These are phyloP conservation scores for Avena atlantica DNA, from an alignment of 176 grass and related monocot species.

Conservation along the genomic window DNA sequence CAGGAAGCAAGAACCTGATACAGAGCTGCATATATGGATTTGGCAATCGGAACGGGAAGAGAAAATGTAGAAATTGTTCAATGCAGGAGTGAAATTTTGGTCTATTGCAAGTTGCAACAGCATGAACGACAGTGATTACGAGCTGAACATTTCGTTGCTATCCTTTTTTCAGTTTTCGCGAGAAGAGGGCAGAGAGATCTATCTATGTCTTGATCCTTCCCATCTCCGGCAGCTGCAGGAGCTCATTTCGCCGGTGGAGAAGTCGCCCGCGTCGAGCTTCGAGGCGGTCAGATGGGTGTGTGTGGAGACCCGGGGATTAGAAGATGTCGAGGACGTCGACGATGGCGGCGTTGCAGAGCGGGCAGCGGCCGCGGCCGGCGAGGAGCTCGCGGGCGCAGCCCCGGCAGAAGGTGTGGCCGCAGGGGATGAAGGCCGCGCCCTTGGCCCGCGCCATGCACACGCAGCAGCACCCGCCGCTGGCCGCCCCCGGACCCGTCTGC, in stretches of 20 bases:
- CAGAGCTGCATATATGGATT: background rate
- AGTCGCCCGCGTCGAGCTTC: background rate
- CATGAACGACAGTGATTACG: background rate
- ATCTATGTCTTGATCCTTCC: slow-evolving; percentile 36
- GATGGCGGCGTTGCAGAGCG: slow-evolving; percentile 90
- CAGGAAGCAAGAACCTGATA: slow-evolving; percentile 1
- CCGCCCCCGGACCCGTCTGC: background rate
- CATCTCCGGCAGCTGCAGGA: slow-evolving; percentile 7
- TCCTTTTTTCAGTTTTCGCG: slow-evolving; percentile 25
- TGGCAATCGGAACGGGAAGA: background rate
- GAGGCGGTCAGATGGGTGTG: background rate
- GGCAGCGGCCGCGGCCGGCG: slow-evolving; percentile 78
- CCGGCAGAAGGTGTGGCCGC: slow-evolving; percentile 94
- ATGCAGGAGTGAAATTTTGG: background rate
- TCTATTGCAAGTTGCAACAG: background rate
- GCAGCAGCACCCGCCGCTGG: slow-evolving; percentile 56
- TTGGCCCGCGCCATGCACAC: slow-evolving; percentile 89
- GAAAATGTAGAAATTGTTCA: background rate
- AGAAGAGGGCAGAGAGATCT: slow-evolving; percentile 39
- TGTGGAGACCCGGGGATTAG: slow-evolving; percentile 34
- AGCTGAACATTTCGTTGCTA: slow-evolving; percentile 9
- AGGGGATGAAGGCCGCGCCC: slow-evolving; percentile 83
- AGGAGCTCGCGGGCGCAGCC: slow-evolving; percentile 80
- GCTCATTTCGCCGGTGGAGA: background rate
- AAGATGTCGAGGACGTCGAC: slow-evolving; percentile 92